These are phyloP conservation scores for Candida dajiaensis DNA, from an alignment of 805 yeast species.

Conservation along the genomic window DNA sequence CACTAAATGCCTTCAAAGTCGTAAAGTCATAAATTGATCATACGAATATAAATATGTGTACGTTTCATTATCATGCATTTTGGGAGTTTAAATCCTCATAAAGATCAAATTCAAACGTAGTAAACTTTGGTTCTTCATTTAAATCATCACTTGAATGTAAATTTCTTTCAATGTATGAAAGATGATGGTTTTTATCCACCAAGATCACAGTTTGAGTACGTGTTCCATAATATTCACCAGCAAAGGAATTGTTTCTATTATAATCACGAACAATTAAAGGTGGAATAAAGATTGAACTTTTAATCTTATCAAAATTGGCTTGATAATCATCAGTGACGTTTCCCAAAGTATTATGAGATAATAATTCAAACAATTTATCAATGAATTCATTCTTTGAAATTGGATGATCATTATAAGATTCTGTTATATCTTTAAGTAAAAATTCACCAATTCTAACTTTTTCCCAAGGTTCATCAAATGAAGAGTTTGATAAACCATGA, in stretches of 20 bases:
- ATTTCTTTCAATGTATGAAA: slow-evolving; percentile 58
- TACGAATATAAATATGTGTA: no score
- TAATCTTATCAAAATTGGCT: slow-evolving; percentile 37
- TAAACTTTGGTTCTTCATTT: slow-evolving; percentile 19
- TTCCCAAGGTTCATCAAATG: slow-evolving; percentile 66
- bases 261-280: slow-evolving; percentile 39
- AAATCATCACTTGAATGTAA: slow-evolving; percentile 44
- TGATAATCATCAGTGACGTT: slow-evolving; percentile 25
- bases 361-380: slow-evolving; percentile 45
- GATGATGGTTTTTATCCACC: slow-evolving; percentile 42
- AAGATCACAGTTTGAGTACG: slow-evolving; percentile 78
- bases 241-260: slow-evolving; percentile 27
- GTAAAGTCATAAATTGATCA: no score
- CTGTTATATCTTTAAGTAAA: slow-evolving; percentile 31
- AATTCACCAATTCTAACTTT: slow-evolving; percentile 56
- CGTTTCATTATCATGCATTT: neutral
- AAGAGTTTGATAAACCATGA: slow-evolving; percentile 64
- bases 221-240: slow-evolving; percentile 73
- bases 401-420: slow-evolving; percentile 19
- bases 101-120: slow-evolving; percentile 22
- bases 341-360: slow-evolving; percentile 40
- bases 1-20: slow-evolving; percentile 17
- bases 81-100: neutral
- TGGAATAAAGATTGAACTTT: slow-evolving; percentile 66
- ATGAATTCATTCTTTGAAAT: slow-evolving; percentile 36